phyloP scores from a whole-genome alignment of 495 filamentous ascomycete genomes.

The Xylaria intraflava region DNA sequence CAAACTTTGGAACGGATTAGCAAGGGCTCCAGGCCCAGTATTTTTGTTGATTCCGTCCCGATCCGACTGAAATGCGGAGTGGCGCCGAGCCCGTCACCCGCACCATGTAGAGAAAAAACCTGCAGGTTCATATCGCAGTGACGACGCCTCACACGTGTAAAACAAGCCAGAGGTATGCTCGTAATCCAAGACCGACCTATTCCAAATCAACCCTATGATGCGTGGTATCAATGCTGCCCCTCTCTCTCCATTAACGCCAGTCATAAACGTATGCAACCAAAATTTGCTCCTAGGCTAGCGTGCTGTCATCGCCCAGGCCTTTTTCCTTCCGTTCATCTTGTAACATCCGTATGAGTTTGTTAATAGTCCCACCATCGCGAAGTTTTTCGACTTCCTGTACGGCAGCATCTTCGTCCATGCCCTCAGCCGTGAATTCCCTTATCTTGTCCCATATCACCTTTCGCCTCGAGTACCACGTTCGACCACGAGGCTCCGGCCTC shows the following conservation, averaged over 20 bases:
- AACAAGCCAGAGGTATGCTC: constrained; percentile 2
- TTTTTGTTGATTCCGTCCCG: neutral
- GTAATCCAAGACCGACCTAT: neutral
- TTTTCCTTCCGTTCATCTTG: constrained; percentile 30
- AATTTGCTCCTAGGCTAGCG: constrained; percentile 10
- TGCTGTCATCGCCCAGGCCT: constrained; percentile 19
- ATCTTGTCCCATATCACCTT: constrained; percentile 35
- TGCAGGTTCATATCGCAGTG: neutral
- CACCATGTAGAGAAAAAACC: neutral
- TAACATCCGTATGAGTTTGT: constrained; percentile 29
- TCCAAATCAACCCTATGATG: constrained; percentile 16
- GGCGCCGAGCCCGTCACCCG: neutral
- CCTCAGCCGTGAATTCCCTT: constrained; percentile 26
- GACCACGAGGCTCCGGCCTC: constrained; percentile 29
- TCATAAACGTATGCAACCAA: constrained; percentile 10
- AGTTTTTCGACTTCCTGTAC: constrained; percentile 27
- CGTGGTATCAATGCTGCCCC: constrained; percentile 24
- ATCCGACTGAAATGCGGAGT: neutral
- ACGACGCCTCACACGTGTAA: neutral
- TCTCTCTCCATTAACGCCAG: constrained; percentile 17
- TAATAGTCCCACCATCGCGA: constrained; percentile 28
- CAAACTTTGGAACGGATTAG: neutral
- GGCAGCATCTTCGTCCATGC: constrained; percentile 25
- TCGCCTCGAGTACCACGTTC: constrained; percentile 31
- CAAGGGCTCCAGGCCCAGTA: neutral